Evolutionary conservation across 306 rosid species (phyloP), one percentile per base, ranked within the genome.

Genomic region (Rosa lucieae): DNA sequence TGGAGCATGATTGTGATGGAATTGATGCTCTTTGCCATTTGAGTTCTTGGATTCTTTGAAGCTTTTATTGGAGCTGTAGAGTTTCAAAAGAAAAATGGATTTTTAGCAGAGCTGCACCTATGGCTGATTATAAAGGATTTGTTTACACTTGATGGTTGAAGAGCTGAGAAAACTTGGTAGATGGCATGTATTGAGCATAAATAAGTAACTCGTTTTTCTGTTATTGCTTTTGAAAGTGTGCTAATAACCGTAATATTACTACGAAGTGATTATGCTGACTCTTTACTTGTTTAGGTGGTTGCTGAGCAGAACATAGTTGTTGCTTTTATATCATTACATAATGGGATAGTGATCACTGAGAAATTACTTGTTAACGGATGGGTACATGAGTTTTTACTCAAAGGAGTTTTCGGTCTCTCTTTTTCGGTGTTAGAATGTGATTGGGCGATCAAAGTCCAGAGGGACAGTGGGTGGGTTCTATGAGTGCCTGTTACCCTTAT

Each of bases 1-100:
- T 11, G 89, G 87, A 85, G 69, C 70, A 58, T 75, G 53, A 68
- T 70, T 75, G 44, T 39, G 70, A 72, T 71, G 77, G 47, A 66
- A 42, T 59, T 42, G 58, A 23, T 67, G 48, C 42, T 53, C 83
- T 67, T 55, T 74, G 82, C 79, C 42, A 49, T 74, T 43, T 65
- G 66, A 77, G 82, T 75, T 75, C 75, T 78, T 70, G 85, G 84
- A 68, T 69, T 72, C 61, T 66, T 66, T 58, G 65, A 14, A 58
- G 14, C 32, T 56, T 56, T n/a, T 23, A 21, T 52, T 66, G 75
- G 76, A 70, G 85, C 83, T 74, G 46, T 74, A 70, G 80, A 84
- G 35, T 74, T 26, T 80, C 80, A 29, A 46, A 32, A 40, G 46
- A 71, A 59, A 80, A 11, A 39, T 72, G 77, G 73, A 79, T 29